Evolutionary conservation across 1,284 basidiomycete genomes (phyloP).

Genomic region (Microbotryum violaceum): DNA sequence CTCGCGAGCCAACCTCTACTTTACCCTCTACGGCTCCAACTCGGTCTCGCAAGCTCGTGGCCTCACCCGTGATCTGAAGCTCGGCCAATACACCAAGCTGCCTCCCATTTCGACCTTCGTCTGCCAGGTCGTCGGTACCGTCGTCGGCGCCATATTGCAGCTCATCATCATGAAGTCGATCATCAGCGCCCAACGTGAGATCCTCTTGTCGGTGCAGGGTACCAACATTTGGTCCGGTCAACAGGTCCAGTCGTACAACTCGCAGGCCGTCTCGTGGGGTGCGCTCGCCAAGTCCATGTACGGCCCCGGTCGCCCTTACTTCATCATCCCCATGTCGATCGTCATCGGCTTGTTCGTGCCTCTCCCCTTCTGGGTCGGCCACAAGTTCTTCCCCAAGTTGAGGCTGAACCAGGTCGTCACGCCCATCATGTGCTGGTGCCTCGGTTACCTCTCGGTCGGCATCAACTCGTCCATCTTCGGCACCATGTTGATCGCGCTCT

Average conservation of each 20-base stretch:
- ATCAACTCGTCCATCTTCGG: slow-evolving; percentile 32
- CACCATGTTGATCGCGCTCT: slow-evolving; percentile 16
- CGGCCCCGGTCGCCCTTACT: slow-evolving; percentile 45
- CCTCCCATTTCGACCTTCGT: slow-evolving; percentile 62
- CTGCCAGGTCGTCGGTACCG: slow-evolving; percentile 58
- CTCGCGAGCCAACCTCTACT: slow-evolving; percentile 55
- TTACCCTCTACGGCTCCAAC: slow-evolving; percentile 27
- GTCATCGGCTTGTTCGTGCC: slow-evolving; percentile 50
- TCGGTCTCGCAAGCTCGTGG: slow-evolving; percentile 49
- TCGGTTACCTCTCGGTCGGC: slow-evolving; percentile 29
- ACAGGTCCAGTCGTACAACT: slow-evolving; percentile 53
- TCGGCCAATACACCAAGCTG: slow-evolving; percentile 70
- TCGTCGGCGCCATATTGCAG: slow-evolving; percentile 49
- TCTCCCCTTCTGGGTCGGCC: slow-evolving; percentile 53
- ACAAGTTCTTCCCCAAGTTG: slow-evolving; percentile 48
- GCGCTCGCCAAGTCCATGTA: slow-evolving; percentile 48
- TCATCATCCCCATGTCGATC: slow-evolving; percentile 37
- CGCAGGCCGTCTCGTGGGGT: slow-evolving; percentile 58
- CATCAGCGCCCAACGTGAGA: slow-evolving; percentile 48
- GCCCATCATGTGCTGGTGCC: slow-evolving; percentile 29
- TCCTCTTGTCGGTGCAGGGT: slow-evolving; percentile 47
- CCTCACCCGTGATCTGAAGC: slow-evolving; percentile 57
- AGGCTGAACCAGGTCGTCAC: slow-evolving; percentile 28
- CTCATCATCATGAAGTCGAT: slow-evolving; percentile 50
- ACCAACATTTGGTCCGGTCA: slow-evolving; percentile 48